These are phyloP conservation scores for Neurospora sp. DNA, from an alignment of 495 filamentous ascomycete species.

Conservation along the genomic window DNA sequence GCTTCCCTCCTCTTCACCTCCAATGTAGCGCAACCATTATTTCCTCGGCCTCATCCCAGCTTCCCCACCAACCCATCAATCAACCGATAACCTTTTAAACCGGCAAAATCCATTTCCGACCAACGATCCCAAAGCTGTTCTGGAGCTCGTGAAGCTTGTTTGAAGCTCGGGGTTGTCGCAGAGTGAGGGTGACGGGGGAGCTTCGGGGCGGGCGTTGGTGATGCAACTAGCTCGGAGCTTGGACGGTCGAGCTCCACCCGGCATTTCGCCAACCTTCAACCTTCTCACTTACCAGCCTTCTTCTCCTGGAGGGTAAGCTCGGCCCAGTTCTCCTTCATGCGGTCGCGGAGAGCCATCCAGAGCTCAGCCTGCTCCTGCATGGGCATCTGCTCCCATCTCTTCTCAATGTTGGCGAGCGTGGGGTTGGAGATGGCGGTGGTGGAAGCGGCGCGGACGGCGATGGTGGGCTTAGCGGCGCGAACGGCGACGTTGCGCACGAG, in stretches of 20 bases:
- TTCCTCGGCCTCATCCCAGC: neutral
- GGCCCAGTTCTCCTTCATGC: constrained; percentile 96
- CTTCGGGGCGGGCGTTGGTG: neutral
- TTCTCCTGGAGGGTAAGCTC: constrained; percentile 93
- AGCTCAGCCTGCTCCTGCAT: constrained; percentile 97
- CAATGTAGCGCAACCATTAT: neutral
- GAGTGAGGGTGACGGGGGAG: constrained; percentile 2
- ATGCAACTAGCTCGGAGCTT: constrained; percentile 7
- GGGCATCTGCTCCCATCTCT: constrained; percentile 95
- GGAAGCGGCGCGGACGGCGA: constrained; percentile 45
- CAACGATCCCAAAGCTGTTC: neutral
- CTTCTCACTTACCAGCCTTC: constrained; percentile 79
- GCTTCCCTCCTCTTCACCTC: neutral
- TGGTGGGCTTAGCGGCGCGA: constrained; percentile 28
- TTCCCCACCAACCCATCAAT: neutral
- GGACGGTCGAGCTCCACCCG: neutral
- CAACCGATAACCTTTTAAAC: neutral
- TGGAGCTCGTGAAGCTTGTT: neutral
- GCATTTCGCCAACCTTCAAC: neutral
- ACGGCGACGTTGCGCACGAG: constrained; percentile 28
- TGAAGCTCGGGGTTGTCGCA: neutral
- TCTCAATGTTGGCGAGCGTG: constrained; percentile 95
- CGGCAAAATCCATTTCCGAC: neutral
- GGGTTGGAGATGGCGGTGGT: constrained; percentile 95
- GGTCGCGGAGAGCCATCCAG: constrained; percentile 94